Base-by-base conservation (phyloP, 345 rosid genomes). In the Citrus reticulata region DNA sequence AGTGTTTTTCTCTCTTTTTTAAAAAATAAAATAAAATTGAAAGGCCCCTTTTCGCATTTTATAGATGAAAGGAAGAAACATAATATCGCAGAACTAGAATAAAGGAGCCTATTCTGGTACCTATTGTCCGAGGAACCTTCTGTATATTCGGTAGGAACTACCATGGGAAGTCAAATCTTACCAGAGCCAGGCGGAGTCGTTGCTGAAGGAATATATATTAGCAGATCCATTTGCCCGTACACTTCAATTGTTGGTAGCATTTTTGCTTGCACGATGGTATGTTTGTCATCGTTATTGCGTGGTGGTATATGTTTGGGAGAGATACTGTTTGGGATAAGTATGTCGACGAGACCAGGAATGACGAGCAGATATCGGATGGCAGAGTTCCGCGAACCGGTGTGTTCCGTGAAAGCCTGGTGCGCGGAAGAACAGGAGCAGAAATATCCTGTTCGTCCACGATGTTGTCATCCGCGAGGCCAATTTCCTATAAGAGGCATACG, bases 241-340 rank as follows among this genome's bases (percentile, higher is more conserved):
- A 87, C 91, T 79, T 88, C 93, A 32, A 78, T 88, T 46, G 16
- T 86, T 40, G 87, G 79, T 64, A 88, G 92, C 37, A 79, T 88
- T 67, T 80, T 82, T 80, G 87, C 86, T 57, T 83, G 83, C 91
- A 91, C 88, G 81, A 74, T 85, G 93, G 93, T 91, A 86, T 46
- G 76, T 68, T 65, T 25, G 55, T 46, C 5, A 0, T 11, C 77
- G 9, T 32, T 57, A 27, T 62, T 58, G 2, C 64, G 13, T 59
- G n/a, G 22, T 68, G 27, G 25, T 25, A 25, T 25, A 25, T 25
- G 25, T 25, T 25, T 25, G 25, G 25, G 25, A 25, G 25, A 25
- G 25, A 25, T 25, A 25, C 25, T 25, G 25, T 25, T 25, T 25
- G 25, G 25, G 25, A 25, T 25, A 25, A 25, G 25, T 25, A 25